Conservation (phyloP, 306 rosid species). For the Senna tora region DNA sequence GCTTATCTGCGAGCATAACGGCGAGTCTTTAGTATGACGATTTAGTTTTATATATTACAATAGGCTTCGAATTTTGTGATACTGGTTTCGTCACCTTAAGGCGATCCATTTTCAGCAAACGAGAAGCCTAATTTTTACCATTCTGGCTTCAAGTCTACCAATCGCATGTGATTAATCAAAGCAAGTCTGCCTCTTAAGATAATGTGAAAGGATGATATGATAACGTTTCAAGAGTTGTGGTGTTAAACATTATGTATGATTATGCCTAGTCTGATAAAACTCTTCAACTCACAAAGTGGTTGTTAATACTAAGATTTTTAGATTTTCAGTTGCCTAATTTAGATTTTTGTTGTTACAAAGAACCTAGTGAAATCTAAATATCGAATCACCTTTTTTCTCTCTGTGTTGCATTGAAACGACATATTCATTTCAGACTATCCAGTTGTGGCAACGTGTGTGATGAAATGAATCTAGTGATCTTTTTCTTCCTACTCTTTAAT, state of each 20-base stretch:
- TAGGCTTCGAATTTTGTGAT: neutral
- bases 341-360: neutral
- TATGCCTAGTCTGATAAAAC: neutral
- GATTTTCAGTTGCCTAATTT: neutral
- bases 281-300: neutral
- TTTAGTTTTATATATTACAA: neutral
- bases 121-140: neutral
- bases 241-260: neutral
- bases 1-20: neutral
- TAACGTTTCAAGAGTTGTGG: neutral
- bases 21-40: neutral
- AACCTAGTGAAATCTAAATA: neutral
- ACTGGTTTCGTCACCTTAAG: neutral
- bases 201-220: neutral
- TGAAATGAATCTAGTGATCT: neutral
- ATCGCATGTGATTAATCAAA: no score
- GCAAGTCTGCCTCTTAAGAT: neutral
- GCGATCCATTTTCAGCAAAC: neutral
- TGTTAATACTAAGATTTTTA: neutral
- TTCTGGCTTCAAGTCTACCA: neutral
- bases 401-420: neutral
- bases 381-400: neutral
- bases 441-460: neutral
- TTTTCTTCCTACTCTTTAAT: neutral
- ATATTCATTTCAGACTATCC: neutral